Percentiles rank a stretch among this genome's conserved stretches.
Evolutionary conservation across 768 basidiomycete species (phyloP).

Genomic region (Calocybe cyanea): DNA sequence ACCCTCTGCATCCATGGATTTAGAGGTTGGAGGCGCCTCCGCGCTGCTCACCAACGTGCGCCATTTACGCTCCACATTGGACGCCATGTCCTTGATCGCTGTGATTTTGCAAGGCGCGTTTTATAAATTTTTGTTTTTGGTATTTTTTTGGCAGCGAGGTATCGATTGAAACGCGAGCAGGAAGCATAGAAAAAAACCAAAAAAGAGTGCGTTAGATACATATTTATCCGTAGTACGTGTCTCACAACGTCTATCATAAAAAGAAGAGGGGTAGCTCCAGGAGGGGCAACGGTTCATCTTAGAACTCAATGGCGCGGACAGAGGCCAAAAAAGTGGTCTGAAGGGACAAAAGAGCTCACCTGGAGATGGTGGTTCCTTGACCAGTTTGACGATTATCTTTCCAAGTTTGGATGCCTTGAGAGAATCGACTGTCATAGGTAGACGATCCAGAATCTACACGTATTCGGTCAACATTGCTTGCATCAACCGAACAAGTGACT

Average conservation of each 20-base stretch:
- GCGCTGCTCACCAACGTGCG: slow-evolving; percentile 50
- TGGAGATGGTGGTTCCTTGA: slow-evolving; percentile 69
- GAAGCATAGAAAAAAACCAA: slow-evolving; percentile 32
- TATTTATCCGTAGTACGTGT: slow-evolving; percentile 39
- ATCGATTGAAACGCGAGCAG: neutral
- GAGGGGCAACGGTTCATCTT: slow-evolving; percentile 12
- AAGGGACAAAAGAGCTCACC: slow-evolving; percentile 57
- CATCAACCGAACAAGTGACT: neutral
- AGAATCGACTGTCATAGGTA: slow-evolving; percentile 69
- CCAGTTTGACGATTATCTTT: slow-evolving; percentile 72
- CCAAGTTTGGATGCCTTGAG: slow-evolving; percentile 73
- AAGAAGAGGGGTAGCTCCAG: slow-evolving; percentile 1
- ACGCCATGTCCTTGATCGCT: slow-evolving; percentile 94
- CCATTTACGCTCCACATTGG: slow-evolving; percentile 84
- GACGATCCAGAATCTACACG: slow-evolving; percentile 73
- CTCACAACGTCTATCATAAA: slow-evolving; percentile 28
- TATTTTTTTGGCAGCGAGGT: neutral
- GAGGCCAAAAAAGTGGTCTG: slow-evolving; percentile 10
- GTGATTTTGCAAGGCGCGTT: slow-evolving; percentile 28
- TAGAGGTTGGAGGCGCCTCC: slow-evolving; percentile 34
- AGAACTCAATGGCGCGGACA: neutral
- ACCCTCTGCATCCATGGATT: slow-evolving; percentile 63
- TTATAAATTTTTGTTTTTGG: slow-evolving; percentile 1
- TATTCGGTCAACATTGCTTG: neutral
- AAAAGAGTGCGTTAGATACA: slow-evolving; percentile 66